These are phyloP conservation scores for Diaporthe ilicicola DNA, from an alignment of 2,329 filamentous ascomycete genomes.

Conservation along the genomic window DNA sequence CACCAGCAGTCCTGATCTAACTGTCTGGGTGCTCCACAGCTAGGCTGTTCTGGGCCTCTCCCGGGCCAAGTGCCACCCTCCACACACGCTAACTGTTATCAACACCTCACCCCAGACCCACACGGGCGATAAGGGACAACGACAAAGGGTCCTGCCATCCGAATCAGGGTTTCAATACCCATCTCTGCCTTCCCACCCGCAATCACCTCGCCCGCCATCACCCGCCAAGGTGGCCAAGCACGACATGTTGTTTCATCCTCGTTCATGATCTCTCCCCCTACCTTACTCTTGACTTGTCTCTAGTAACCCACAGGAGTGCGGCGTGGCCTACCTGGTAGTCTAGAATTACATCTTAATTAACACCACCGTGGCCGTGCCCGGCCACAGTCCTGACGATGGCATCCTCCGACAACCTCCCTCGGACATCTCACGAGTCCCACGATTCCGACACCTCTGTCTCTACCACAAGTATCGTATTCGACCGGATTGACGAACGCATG, in stretches of 20 bases:
- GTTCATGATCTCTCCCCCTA: not conserved
- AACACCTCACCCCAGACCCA: not conserved
- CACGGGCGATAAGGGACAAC: not conserved
- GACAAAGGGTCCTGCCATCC: constrained; percentile 21
- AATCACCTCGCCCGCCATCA: not conserved
- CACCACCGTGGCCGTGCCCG: not conserved
- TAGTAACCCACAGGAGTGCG: constrained; percentile 4
- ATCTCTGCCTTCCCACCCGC: not conserved
- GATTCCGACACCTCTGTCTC: constrained; percentile 80
- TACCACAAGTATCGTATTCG: constrained; percentile 83
- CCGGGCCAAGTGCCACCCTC: not conserved
- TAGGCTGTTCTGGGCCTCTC: not conserved
- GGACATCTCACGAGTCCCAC: constrained; percentile 48
- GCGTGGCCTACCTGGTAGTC: not conserved
- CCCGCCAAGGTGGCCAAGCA: constrained; percentile 22
- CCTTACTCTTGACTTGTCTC: constrained; percentile 6
- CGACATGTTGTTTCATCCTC: constrained; percentile 27
- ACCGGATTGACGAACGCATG: constrained; percentile 71
- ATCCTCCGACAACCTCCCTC: constrained; percentile 25
- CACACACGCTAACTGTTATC: not conserved
- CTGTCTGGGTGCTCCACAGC: no score
- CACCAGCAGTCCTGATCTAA: not conserved
- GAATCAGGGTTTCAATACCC: constrained; percentile 28
- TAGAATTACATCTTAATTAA: not conserved
- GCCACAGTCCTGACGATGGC: constrained; percentile 14